Evolutionary conservation across 2,329 filamentous ascomycete genomes (phyloP).

Genomic region (Verticillium zaregamsianum): DNA sequence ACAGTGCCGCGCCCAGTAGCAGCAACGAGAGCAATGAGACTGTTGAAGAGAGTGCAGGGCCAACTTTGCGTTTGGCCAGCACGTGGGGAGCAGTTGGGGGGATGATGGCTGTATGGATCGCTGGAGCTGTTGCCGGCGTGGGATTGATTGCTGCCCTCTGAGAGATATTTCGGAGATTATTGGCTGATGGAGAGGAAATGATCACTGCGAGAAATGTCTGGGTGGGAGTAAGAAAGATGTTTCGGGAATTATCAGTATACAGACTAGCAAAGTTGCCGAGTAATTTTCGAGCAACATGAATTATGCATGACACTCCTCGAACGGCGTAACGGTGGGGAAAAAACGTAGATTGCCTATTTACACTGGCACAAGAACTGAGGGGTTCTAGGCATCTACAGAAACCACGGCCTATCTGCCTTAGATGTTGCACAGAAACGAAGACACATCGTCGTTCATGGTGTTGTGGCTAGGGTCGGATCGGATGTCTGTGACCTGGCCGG

Average conservation of each 20-base stretch:
- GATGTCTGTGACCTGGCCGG: conserved; percentile 3
- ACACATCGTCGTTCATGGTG: conserved; percentile 10
- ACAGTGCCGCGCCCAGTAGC: neutral
- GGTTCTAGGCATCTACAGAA: too few relatives aligned
- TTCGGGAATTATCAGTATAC: too few relatives aligned
- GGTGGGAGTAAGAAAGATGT: neutral
- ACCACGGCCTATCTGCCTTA: neutral
- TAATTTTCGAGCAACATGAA: too few relatives aligned
- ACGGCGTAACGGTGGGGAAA: too few relatives aligned
- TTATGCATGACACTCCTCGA: too few relatives aligned
- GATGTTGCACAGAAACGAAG: conserved; percentile 7
- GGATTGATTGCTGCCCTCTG: neutral
- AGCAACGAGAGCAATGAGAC: neutral
- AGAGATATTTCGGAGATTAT: neutral
- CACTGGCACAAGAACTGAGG: too few relatives aligned
- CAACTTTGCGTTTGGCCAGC: neutral
- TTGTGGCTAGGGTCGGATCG: conserved; percentile 4
- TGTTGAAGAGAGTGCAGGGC: neutral
- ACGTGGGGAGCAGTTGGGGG: neutral
- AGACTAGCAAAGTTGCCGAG: too few relatives aligned
- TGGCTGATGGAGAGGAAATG: too few relatives aligned
- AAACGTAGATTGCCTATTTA: too few relatives aligned
- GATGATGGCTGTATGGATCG: neutral
- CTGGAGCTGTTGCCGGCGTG: neutral
- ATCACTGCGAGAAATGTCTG: neutral